Evolutionary conservation across 2,329 filamentous ascomycete genomes (phyloP), one percentile per base, ranked within the genome.

Genomic region (Cladophialophora yegresii): DNA sequence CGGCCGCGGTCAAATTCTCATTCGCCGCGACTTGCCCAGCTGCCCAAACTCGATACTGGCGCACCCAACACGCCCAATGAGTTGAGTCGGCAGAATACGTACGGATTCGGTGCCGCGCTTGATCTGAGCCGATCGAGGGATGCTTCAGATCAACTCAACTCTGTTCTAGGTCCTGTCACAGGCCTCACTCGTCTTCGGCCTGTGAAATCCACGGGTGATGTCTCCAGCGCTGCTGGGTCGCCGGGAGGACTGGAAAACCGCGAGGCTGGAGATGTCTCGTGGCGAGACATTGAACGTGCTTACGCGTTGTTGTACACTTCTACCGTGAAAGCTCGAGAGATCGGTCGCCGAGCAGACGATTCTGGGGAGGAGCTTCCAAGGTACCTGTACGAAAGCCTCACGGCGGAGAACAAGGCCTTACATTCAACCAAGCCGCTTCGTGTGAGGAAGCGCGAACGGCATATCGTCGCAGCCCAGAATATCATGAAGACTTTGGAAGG

Each of bases 281-380:
- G 84, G 71, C 85, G 85, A n/a, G 93, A 97, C 71, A 84, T 96
- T 59, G 89, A 90, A 16, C 87, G 92, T n/a, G 83, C 93, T 2
- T 85, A 87, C 63, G 85, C 91, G 0, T 81, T 96, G 8, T 85
- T 96, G 47, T 81, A 96, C 23, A 90, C 88, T 67, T 91, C 92
- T 0, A 93, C 92, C n/a, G 88, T 97, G 73, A 96, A 96, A 77
- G 93, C 93, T 0, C 87, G 87, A 72, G 91, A 95, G 73, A 90
- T 97, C 61, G 82, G 83, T 30, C 84, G 87, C 3, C 85, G 89
- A 54, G 87, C 89, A 3, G 78, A 87, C 51, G 80, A 67, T 12
- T 32, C 63, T 12, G 55, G 57, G 4, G 50, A 58, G 3, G 59
- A 56, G 9, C 33, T 63, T 20, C 73, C 77, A 4, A 71, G 72